Percentiles rank a stretch among this genome's conserved stretches.
These are phyloP conservation scores for Trypanosoma cruzi DNA, from an alignment of 208 protist genomes.

Conservation along the genomic window DNA sequence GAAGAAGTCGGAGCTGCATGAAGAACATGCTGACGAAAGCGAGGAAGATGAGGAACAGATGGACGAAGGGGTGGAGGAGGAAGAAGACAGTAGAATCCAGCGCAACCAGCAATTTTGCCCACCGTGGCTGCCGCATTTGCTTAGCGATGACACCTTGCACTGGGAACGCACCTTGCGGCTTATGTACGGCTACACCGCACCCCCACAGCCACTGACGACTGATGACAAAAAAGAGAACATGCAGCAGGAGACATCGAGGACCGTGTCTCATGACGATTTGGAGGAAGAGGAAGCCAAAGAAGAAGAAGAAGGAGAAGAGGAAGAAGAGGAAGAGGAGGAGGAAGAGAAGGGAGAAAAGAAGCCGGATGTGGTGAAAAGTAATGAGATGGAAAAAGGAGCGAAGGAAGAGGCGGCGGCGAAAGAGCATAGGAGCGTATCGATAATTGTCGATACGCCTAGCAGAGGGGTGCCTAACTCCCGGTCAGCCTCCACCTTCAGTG, in stretches of 20 bases:
- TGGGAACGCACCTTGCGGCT: conserved; percentile 47
- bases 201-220: conserved; percentile 34
- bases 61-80: conserved; percentile 30
- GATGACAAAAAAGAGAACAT: conserved; percentile 7
- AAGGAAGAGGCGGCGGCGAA: no score
- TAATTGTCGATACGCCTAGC: no score
- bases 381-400: no score
- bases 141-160: conserved; percentile 63
- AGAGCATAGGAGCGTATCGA: no score
- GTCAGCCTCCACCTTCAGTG: no score
- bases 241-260: not conserved
- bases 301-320: conserved; percentile 22
- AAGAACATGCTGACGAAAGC: conserved; percentile 17
- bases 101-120: conserved; percentile 27
- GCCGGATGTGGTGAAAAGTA: no score
- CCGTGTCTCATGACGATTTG: no score
- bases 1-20: not conserved
- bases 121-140: conserved; percentile 66
- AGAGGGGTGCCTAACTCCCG: no score
- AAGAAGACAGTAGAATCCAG: conserved; percentile 2
- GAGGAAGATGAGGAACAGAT: conserved; percentile 29
- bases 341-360: conserved; percentile 10
- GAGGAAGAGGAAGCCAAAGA: not conserved
- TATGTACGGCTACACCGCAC: conserved; percentile 78
- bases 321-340: conserved; percentile 25